Evolutionary conservation across 495 filamentous ascomycete species (phyloP).

Genomic region (Durotheca rogersii): DNA sequence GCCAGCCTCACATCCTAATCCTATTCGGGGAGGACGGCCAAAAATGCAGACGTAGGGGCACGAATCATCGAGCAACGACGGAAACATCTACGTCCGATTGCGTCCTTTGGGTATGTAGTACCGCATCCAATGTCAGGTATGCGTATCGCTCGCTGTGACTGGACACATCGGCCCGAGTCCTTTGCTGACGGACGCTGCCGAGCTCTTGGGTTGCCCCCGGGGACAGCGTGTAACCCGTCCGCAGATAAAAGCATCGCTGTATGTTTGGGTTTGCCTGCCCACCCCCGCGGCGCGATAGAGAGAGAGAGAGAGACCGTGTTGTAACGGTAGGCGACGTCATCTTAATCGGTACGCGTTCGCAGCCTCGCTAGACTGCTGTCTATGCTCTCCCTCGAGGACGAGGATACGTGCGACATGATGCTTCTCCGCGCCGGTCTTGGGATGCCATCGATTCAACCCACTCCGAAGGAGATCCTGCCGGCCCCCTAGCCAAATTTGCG

Average conservation of each 20-base stretch:
- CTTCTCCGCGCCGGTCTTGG: neutral
- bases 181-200: conserved; percentile 10
- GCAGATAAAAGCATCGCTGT: conserved; percentile 11
- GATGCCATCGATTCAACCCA: neutral
- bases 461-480: neutral
- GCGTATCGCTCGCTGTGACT: conserved; percentile 12
- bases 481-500: too few relatives aligned
- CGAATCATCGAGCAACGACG: conserved; percentile 2
- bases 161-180: conserved; percentile 28
- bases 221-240: conserved; percentile 24
- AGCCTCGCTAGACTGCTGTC: neutral
- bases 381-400: neutral
- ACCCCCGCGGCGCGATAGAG: too few relatives aligned
- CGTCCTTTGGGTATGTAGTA: conserved; percentile 18
- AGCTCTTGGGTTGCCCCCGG: conserved; percentile 16
- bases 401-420: neutral
- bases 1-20: conserved; percentile 7
- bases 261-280: too few relatives aligned
- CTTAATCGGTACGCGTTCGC: neutral
- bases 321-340: conserved; percentile 23
- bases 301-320: too few relatives aligned
- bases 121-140: conserved; percentile 16
- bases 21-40: conserved; percentile 20
- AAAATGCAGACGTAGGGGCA: conserved; percentile 22
- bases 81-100: conserved; percentile 4